Conservation (phyloP, 2,329 filamentous ascomycete genomes). For the Cladosporium sp. region DNA sequence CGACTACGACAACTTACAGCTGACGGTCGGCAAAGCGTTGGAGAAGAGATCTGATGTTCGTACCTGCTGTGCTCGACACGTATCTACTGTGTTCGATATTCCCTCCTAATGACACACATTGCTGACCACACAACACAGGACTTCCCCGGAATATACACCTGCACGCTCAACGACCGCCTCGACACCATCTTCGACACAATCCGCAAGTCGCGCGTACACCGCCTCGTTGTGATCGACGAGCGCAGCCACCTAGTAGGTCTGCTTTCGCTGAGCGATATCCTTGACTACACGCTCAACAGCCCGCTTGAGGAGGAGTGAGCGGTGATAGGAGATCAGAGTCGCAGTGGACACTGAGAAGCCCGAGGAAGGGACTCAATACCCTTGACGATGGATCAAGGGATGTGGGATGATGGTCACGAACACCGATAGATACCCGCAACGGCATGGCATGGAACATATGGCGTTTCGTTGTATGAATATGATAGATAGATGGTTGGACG, state of each 20-base stretch:
- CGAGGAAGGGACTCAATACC: no score
- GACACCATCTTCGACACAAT: conserved; percentile 97
- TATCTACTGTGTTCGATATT: not conserved
- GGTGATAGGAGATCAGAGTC: no score
- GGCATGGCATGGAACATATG: conserved; percentile 4
- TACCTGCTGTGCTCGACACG: conserved; percentile 7
- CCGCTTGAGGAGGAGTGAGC: conserved; percentile 24
- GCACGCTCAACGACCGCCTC: conserved; percentile 82
- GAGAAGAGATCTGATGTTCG: conserved; percentile 73
- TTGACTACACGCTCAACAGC: conserved; percentile 76
- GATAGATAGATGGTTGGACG: not conserved
- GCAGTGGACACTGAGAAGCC: no score
- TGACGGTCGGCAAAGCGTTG: conserved; percentile 82
- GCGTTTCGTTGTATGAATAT: conserved; percentile 1
- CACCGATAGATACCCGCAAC: conserved; percentile 1
- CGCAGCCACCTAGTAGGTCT: conserved; percentile 80
- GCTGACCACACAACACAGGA: conserved; percentile 52
- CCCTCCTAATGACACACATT: not conserved
- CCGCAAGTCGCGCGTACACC: conserved; percentile 88
- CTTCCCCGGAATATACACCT: conserved; percentile 95
- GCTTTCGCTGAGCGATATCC: conserved; percentile 90
- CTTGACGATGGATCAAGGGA: not conserved
- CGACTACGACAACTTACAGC: conserved; percentile 82
- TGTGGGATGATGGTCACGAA: not conserved
- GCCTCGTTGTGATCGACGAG: conserved; percentile 89